Conservation (phyloP, 371 early-diverging fungal genomes). For the Mucor indicus region DNA sequence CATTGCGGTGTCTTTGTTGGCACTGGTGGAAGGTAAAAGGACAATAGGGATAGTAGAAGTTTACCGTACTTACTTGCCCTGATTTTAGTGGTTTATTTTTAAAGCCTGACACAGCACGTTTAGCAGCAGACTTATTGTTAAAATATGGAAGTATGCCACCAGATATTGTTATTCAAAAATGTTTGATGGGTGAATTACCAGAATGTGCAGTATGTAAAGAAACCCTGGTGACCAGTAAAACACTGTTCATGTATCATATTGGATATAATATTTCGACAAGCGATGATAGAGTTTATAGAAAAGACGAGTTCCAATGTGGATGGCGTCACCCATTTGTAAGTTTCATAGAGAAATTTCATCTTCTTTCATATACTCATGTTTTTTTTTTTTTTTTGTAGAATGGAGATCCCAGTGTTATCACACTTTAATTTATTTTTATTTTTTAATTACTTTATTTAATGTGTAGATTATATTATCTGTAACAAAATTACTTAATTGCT, state of each 20-base stretch:
- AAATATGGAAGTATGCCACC: conserved; percentile 39
- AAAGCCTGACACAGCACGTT: conserved; percentile 42
- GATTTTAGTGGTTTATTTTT: conserved; percentile 54
- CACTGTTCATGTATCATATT: conserved; percentile 56
- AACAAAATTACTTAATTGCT: too few relatives aligned
- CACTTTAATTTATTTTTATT: conserved; percentile 14
- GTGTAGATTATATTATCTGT: too few relatives aligned
- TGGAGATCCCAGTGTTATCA: conserved; percentile 35
- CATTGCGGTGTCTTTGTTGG: conserved; percentile 66
- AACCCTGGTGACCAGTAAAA: conserved; percentile 50
- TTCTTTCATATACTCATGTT: neutral
- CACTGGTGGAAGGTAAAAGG: conserved; percentile 61
- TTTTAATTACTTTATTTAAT: too few relatives aligned
- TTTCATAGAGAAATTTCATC: neutral
- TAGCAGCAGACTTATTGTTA: conserved; percentile 41
- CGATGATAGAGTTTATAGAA: conserved; percentile 48
- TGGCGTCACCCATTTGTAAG: conserved; percentile 70
- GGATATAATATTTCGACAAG: conserved; percentile 65
- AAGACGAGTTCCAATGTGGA: conserved; percentile 61
- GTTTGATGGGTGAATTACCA: conserved; percentile 47
- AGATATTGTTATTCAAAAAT: conserved; percentile 58
- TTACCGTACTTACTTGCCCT: too few relatives aligned
- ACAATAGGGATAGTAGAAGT: too few relatives aligned
- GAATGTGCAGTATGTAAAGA: conserved; percentile 40
- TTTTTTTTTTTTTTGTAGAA: conserved; percentile 18